A percentile compares a stretch with the other conserved stretches of the same genome.
phyloP scores from a whole-genome alignment of 495 filamentous ascomycete species.

The Daldinia grandis region DNA sequence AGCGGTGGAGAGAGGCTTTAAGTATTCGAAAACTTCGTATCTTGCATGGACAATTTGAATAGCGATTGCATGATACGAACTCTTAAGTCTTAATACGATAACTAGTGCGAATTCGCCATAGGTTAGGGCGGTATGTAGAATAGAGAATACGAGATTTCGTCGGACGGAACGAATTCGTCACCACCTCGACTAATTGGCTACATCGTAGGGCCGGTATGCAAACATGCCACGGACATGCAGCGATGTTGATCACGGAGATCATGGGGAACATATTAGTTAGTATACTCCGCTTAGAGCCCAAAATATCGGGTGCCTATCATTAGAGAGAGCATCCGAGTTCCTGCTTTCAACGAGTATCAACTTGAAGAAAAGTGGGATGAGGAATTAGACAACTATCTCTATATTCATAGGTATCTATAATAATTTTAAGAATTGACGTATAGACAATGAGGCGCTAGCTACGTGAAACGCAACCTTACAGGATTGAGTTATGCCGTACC shows the following conservation, averaged over 20 bases:
- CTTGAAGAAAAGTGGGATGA: too few relatives aligned
- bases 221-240: slow-evolving; percentile 29
- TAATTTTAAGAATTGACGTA: too few relatives aligned
- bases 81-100: slow-evolving; percentile 5
- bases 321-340: background rate
- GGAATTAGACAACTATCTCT: too few relatives aligned
- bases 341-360: background rate
- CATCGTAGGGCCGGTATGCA: slow-evolving; percentile 29
- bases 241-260: slow-evolving; percentile 28
- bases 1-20: background rate
- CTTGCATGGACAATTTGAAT: background rate
- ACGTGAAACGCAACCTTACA: background rate
- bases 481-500: background rate
- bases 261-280: background rate
- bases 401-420: too few relatives aligned
- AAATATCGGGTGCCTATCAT: background rate
- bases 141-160: slow-evolving; percentile 30
- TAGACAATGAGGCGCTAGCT: too few relatives aligned
- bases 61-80: background rate
- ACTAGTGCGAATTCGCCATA: background rate
- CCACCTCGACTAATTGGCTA: slow-evolving; percentile 22
- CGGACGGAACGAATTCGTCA: slow-evolving; percentile 8
- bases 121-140: background rate
- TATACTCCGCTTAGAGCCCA: slow-evolving; percentile 8
- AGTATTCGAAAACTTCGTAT: background rate